A percentile compares a stretch with the other conserved stretches of the same genome.
Conservation (phyloP, 805 yeast species). For the Monosporozyma unispora region DNA sequence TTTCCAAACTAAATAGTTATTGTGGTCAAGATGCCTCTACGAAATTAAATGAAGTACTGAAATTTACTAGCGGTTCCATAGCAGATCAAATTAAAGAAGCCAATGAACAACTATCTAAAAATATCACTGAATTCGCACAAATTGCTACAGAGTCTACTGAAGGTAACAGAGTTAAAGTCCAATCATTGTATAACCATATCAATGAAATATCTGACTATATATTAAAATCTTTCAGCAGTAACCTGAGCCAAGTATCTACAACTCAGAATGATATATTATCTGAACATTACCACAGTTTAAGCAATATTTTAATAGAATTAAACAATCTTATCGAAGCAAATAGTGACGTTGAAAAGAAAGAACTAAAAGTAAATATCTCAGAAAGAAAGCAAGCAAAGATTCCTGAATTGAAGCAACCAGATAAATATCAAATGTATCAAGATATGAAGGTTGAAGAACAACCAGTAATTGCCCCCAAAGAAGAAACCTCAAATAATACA, state of each 20-base stretch:
- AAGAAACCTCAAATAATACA: background rate
- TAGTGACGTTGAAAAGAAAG: background rate
- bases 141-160: background rate
- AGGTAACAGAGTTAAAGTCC: background rate
- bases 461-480: background rate
- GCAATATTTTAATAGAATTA: slow-evolving; percentile 2
- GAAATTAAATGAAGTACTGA: background rate
- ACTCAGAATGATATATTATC: slow-evolving; percentile 11
- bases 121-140: background rate
- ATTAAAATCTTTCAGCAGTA: slow-evolving; percentile 6
- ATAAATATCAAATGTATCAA: slow-evolving; percentile 8
- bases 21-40: background rate
- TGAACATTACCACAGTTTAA: slow-evolving; percentile 3
- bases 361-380: slow-evolving; percentile 1
- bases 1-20: background rate
- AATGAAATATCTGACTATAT: slow-evolving; percentile 3
- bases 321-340: background rate
- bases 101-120: background rate
- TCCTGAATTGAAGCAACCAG: slow-evolving; percentile 12
- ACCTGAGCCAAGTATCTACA: slow-evolving; percentile 10
- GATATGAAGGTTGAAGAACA: slow-evolving; percentile 5
- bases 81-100: background rate
- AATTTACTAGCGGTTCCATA: background rate
- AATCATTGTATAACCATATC: background rate
- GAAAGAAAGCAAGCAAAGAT: slow-evolving; percentile 4